Evolutionary conservation across 2,329 filamentous ascomycete species (phyloP).

Genomic region (Neonectria faginata): DNA sequence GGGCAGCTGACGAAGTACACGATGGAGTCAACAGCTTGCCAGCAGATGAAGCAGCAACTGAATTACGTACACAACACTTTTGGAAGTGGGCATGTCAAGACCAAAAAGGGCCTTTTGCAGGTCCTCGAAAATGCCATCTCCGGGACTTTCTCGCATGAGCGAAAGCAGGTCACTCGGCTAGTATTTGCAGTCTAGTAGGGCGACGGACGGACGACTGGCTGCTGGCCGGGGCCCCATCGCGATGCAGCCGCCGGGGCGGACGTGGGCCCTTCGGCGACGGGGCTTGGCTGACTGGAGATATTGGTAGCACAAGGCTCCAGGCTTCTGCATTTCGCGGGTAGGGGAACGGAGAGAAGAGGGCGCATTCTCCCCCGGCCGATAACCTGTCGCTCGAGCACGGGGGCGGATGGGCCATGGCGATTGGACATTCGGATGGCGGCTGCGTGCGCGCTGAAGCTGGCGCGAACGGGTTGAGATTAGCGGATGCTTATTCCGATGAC

Average conservation of each 20-base stretch:
- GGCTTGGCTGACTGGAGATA: background rate
- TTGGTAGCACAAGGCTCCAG: background rate
- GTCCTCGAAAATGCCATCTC: constrained; percentile 32
- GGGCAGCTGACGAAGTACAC: constrained; percentile 14
- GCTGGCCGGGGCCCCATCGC: constrained; percentile 4
- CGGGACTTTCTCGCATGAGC: constrained; percentile 34
- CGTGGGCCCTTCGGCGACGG: background rate
- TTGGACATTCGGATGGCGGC: constrained; percentile 43
- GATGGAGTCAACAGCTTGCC: constrained; percentile 5
- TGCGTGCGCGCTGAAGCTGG: constrained; percentile 27
- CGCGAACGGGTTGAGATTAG: constrained; percentile 44
- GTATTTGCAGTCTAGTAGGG: constrained; percentile 25
- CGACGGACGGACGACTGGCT: background rate
- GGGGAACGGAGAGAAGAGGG: constrained; percentile 10
- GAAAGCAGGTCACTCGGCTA: constrained; percentile 27
- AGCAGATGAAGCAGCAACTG: constrained; percentile 7
- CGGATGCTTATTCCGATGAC: constrained; percentile 42
- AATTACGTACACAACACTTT: constrained; percentile 23
- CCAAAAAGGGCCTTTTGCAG: constrained; percentile 7
- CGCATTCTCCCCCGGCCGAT: constrained; percentile 5
- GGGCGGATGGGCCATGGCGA: constrained; percentile 44
- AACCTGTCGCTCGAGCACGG: constrained; percentile 51
- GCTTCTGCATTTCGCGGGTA: background rate
- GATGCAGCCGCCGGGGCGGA: constrained; percentile 3
- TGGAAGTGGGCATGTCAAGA: constrained; percentile 4